These are phyloP conservation scores for Aspergillus felis DNA, from an alignment of 2,329 filamentous ascomycete species.

Conservation along the genomic window DNA sequence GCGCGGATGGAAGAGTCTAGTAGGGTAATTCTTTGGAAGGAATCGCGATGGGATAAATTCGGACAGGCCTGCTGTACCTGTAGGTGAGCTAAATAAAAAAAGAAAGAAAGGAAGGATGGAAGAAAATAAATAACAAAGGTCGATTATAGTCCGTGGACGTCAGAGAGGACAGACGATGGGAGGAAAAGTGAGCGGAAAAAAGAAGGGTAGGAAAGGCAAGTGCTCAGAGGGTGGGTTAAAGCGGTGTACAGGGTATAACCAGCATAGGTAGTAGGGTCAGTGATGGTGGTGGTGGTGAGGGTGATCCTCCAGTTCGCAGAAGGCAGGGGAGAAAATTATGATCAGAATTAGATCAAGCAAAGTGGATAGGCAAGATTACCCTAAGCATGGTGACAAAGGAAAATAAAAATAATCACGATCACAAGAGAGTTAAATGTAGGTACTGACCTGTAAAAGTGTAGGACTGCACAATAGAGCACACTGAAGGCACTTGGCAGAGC, in stretches of 20 bases:
- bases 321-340: not conserved
- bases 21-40: not conserved
- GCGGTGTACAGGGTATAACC: constrained; percentile 17
- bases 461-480: not conserved
- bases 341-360: not conserved
- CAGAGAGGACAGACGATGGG: not conserved
- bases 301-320: not conserved
- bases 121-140: not conserved
- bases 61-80: not conserved
- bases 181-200: constrained; percentile 6
- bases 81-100: not conserved
- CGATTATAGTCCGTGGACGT: not conserved
- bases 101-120: constrained; percentile 3
- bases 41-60: not conserved
- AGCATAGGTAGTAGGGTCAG: not conserved
- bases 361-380: not conserved
- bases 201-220: constrained; percentile 1
- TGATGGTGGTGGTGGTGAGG: constrained; percentile 2
- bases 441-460: not conserved
- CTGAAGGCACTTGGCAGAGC: not conserved
- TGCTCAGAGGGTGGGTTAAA: constrained; percentile 11
- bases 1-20: not conserved
- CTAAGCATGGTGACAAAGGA: not conserved
- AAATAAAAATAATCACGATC: too few relatives aligned
- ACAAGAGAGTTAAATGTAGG: not conserved